phyloP scores from a whole-genome alignment of 768 basidiomycete species.

The Amanita phalloides region DNA sequence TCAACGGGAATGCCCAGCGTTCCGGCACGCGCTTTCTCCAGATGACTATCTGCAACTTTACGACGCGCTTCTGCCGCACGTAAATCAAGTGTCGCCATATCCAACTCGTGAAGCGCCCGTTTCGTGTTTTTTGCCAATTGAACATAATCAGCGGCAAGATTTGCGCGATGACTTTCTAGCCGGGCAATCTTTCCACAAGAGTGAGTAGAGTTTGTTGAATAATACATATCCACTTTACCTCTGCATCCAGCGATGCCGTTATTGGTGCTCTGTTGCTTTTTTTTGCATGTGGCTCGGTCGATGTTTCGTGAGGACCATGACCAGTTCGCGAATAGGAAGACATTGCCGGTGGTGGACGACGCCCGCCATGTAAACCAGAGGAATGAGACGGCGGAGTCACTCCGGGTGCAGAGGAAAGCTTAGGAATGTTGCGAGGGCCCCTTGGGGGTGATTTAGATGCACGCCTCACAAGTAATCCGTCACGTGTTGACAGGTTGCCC shows the following conservation, averaged over 20 bases:
- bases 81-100: conserved; percentile 48
- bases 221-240: conserved; percentile 8
- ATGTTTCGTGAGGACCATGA: neutral
- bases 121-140: conserved; percentile 28
- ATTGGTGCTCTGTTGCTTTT: neutral
- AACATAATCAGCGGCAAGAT: conserved; percentile 27
- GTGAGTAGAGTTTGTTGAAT: neutral
- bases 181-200: conserved; percentile 18
- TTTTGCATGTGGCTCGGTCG: neutral
- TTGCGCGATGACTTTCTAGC: conserved; percentile 26
- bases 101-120: conserved; percentile 51
- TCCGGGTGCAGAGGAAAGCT: conserved; percentile 10
- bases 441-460: conserved; percentile 27
- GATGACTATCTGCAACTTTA: conserved; percentile 42
- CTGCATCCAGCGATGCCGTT: conserved; percentile 12
- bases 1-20: conserved; percentile 43
- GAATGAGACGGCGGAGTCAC: conserved; percentile 11
- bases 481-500: conserved; percentile 7
- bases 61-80: conserved; percentile 48
- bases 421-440: conserved; percentile 24
- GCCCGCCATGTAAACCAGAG: conserved; percentile 10
- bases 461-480: conserved; percentile 11
- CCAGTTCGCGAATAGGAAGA: neutral
- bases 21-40: conserved; percentile 55
- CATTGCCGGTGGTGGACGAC: conserved; percentile 9